These are phyloP conservation scores for Backusella luteola DNA, from an alignment of 192 early-diverging fungal genomes.

Conservation along the genomic window DNA sequence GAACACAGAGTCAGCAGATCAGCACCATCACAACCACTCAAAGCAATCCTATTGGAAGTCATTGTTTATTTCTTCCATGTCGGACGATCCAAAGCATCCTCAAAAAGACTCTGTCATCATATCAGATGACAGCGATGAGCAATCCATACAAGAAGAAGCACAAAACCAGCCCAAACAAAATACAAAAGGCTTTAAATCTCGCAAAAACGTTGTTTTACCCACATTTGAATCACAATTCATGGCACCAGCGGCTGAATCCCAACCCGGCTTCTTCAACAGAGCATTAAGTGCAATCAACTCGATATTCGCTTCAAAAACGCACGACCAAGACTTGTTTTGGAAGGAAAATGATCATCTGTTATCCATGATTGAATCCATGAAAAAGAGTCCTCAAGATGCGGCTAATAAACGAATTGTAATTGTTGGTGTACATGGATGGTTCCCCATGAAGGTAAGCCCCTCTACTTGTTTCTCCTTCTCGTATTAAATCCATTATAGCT, in stretches of 20 bases:
- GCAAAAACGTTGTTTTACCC: constrained; percentile 29
- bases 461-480: constrained; percentile 10
- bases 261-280: neutral
- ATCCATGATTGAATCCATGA: constrained; percentile 19
- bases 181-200: neutral
- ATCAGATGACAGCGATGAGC: constrained; percentile 6
- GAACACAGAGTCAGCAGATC: neutral
- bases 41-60: constrained; percentile 11
- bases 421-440: constrained; percentile 92
- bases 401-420: constrained; percentile 62
- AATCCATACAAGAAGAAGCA: neutral
- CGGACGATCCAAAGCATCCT: neutral
- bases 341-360: neutral
- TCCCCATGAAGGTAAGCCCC: constrained; percentile 61
- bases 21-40: neutral
- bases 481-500: constrained; percentile 26
- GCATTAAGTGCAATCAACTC: constrained; percentile 5
- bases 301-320: constrained; percentile 9
- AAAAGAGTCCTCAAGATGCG: constrained; percentile 9
- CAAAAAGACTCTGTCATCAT: constrained; percentile 9
- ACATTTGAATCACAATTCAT: constrained; percentile 33
- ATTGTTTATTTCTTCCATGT: neutral
- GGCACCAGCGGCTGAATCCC: neutral
- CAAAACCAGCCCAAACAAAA: neutral
- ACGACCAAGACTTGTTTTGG: neutral